phyloP scores from a whole-genome alignment of 345 rosid species.

The Noccaea bulbosa region DNA sequence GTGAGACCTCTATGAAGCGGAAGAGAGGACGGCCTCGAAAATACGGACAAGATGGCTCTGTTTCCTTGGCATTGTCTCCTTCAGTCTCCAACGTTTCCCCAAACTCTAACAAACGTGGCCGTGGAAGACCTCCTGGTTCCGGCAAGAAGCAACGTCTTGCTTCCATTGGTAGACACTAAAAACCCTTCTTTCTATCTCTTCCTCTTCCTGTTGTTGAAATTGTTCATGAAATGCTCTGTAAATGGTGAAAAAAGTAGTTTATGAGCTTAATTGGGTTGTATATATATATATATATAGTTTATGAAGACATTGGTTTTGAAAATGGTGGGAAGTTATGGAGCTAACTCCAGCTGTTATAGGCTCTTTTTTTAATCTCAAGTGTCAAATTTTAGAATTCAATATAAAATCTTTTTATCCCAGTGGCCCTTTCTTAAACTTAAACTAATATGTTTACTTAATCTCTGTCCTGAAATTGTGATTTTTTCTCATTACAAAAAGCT shows the following conservation, averaged over 20 bases:
- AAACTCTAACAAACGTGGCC: constrained; percentile 72
- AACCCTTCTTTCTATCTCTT: not conserved
- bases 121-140: constrained; percentile 92
- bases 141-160: constrained; percentile 78
- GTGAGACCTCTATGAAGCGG: constrained; percentile 59
- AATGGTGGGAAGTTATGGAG: constrained; percentile 24
- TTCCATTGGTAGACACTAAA: constrained; percentile 67
- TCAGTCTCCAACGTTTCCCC: constrained; percentile 49
- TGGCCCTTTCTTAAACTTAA: not conserved
- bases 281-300: constrained; percentile 11
- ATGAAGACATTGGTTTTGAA: constrained; percentile 17
- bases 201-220: not conserved
- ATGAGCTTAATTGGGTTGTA: not conserved
- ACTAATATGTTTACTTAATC: not conserved
- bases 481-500: not conserved
- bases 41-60: constrained; percentile 81
- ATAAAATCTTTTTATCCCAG: constrained; percentile 30
- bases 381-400: not conserved
- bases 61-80: constrained; percentile 81
- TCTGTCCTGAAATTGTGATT: not conserved
- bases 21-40: constrained; percentile 95
- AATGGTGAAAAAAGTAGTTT: constrained; percentile 6
- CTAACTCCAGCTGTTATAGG: constrained; percentile 20
- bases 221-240: not conserved
- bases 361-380: constrained; percentile 27